Percentiles rank a stretch among this genome's conserved stretches.
Evolutionary conservation across 2,329 filamentous ascomycete genomes (phyloP).

Genomic region (Aspergillus alliaceus): DNA sequence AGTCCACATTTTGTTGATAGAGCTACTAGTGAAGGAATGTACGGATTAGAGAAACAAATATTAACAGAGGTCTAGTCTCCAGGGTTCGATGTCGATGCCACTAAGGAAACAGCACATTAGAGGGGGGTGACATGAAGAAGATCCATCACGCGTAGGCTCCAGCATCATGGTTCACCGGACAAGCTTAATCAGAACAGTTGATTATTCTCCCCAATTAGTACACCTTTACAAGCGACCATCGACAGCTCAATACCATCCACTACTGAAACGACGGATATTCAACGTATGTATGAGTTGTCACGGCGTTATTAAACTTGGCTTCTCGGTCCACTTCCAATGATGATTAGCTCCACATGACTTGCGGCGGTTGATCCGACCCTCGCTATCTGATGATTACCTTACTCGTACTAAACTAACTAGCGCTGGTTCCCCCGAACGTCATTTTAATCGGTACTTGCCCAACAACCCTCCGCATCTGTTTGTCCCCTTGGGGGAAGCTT

Average conservation of each 20-base stretch:
- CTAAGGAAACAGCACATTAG: no score
- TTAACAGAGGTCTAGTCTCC: no score
- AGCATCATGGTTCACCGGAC: not conserved
- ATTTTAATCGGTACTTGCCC: slow-evolving; percentile 20
- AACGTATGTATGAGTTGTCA: slow-evolving; percentile 21
- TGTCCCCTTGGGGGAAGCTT: slow-evolving; percentile 4
- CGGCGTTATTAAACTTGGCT: slow-evolving; percentile 12
- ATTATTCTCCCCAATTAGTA: not conserved
- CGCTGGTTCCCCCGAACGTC: slow-evolving; percentile 29
- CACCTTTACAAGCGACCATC: not conserved
- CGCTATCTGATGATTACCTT: slow-evolving; percentile 9
- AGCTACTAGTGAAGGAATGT: no score
- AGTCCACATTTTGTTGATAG: no score
- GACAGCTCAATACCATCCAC: not conserved
- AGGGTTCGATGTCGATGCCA: no score
- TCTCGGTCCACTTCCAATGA: slow-evolving; percentile 12
- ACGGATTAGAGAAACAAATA: not conserved
- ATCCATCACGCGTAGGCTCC: slow-evolving; percentile 11
- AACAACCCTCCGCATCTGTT: slow-evolving; percentile 15
- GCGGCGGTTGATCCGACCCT: slow-evolving; percentile 21
- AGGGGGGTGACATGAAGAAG: not conserved
- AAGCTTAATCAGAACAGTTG: not conserved
- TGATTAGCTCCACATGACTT: slow-evolving; percentile 22
- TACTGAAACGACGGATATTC: not conserved
- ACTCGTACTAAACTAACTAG: slow-evolving; percentile 14